Evolutionary conservation across 805 yeast species (phyloP), one percentile per base, ranked within the genome.

Genomic region (Yarrowia porcina): DNA sequence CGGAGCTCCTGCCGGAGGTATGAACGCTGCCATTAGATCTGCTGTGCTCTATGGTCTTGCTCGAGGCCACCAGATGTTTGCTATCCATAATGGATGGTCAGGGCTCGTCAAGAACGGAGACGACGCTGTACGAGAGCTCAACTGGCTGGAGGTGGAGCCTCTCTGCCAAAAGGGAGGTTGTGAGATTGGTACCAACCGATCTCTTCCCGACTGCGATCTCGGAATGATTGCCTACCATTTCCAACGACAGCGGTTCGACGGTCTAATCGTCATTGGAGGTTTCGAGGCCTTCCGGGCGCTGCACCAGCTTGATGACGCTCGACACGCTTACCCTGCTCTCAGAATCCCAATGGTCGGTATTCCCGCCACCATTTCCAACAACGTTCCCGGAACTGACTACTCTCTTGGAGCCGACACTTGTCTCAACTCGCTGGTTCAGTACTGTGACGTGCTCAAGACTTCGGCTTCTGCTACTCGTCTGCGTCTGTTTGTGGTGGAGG

Each of bases 331-430:
- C 77, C 98, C 99, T 45, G 85, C 93, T 28, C 89, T 94, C 78
- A 85, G 93, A 75, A 91, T 94, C 67, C 99, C 99, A 66, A 87
- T 93, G 89, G 88, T 89, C 42, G 84, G 90, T 69, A 81, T 94
- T 67, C 99, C 99, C 11, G 93, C 98, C 2, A 94, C 99, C 2
- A 90, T 94, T 67, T 91, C 97, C 17, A 94, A 94, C 78, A 94
- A 94, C 70, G 98, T 94, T 56, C 99, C 99, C n/a, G 99, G 99
- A 65, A 88, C 98, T 1, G 97, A 94, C 76, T 91, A 91, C 75
- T 91, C 97, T 0, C 77, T 94, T 64, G 99, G 99, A 64, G 82
- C 91, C 12, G 99, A 94, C 74, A 94, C 99, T 11, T 96, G 99
- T 79, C 79, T 94, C 79, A 94, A 94, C 76, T 79, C 94, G 10